Percentiles rank a stretch among this genome's conserved stretches.
phyloP scores from a whole-genome alignment of 768 basidiomycete genomes.

The Cystobasidiopsis lactophilus region DNA sequence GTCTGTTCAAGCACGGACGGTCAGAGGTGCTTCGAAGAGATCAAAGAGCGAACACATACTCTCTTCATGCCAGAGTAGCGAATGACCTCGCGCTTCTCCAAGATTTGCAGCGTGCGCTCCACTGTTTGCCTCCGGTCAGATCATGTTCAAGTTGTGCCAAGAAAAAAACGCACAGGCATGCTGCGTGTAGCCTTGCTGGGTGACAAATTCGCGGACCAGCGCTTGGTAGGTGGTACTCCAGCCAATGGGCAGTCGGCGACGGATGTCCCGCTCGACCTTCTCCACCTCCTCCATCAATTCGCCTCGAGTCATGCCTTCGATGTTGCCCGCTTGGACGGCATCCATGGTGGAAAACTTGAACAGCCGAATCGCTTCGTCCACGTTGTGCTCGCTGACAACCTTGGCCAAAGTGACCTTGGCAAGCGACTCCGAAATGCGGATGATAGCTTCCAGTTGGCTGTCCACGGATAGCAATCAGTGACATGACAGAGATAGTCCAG shows the following conservation, averaged over 20 bases:
- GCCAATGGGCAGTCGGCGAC: slow-evolving; percentile 24
- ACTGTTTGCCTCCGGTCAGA: slow-evolving; percentile 37
- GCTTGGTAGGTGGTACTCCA: slow-evolving; percentile 95
- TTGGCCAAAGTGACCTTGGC: slow-evolving; percentile 81
- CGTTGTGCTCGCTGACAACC: slow-evolving; percentile 71
- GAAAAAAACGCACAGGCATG: slow-evolving; percentile 12
- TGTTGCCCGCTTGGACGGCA: slow-evolving; percentile 69
- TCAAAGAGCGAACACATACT: no score
- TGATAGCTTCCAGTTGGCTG: slow-evolving; percentile 90
- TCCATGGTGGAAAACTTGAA: slow-evolving; percentile 99
- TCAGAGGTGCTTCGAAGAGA: no score
- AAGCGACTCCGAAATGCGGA: slow-evolving; percentile 90
- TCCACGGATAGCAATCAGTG: slow-evolving; percentile 16
- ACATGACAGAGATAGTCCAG: not conserved
- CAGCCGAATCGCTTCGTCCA: slow-evolving; percentile 88
- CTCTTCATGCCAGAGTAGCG: slow-evolving; percentile 34
- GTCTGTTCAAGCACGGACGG: no score
- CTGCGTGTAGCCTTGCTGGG: slow-evolving; percentile 42
- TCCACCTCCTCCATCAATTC: slow-evolving; percentile 85
- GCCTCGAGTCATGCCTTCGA: slow-evolving; percentile 73
- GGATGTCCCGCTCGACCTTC: slow-evolving; percentile 33
- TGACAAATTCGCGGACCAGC: slow-evolving; percentile 77
- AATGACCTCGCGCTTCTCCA: slow-evolving; percentile 91
- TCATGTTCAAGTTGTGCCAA: not conserved
- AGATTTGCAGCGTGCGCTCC: slow-evolving; percentile 66